Base-by-base conservation (phyloP, 371 early-diverging fungal genomes). In the Rhizomucor pusillus region DNA sequence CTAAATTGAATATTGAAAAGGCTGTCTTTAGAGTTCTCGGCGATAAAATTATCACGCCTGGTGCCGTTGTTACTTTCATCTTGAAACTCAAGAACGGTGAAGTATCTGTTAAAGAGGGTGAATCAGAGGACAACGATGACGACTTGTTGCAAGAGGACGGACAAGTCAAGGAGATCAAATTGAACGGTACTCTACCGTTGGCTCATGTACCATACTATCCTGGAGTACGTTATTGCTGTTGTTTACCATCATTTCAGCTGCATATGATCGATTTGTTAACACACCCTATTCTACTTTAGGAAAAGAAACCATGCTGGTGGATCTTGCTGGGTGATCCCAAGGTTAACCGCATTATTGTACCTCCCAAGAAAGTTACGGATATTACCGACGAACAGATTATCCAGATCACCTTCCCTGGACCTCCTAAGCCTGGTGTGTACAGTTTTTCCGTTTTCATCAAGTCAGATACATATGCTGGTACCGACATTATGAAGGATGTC, bases 271-370 rank as follows among this genome's bases (percentile, higher is more conserved):
- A 22, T 33, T 7, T 29, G 9, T n/a, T 37, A 35, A 18, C 36
- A 22, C 47, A 20, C 16, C 41, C 12, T 22, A 29, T 36, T 59
- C 4, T 18, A 56, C 39, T 7, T 29, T 29, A 59, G 57, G 82
- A 84, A 56, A 93, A 92, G 77, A 88, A 84, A 50, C 90, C 94
- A 45, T 84, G 77, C 65, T 98, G 95, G 95, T 97, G 95, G 95
- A 79, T 97, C 34, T 82, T 91, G 52, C 75, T 97, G 67, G 93
- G 90, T 40, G 91, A 94, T 65, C 84, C 81, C 56, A 86, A 85
- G 64, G 85, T 86, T 46, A 88, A 90, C 65, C 89, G 91, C 50
- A 85, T 92, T 52, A 86, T 97, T 12, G 81, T 85, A 25, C 76
- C 85, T 19, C 90, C 91, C n/a, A 71, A 80, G 49, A 87, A 87